Base-by-base conservation (phyloP, 208 protist genomes). In the Jaenimonas drosophilae region DNA sequence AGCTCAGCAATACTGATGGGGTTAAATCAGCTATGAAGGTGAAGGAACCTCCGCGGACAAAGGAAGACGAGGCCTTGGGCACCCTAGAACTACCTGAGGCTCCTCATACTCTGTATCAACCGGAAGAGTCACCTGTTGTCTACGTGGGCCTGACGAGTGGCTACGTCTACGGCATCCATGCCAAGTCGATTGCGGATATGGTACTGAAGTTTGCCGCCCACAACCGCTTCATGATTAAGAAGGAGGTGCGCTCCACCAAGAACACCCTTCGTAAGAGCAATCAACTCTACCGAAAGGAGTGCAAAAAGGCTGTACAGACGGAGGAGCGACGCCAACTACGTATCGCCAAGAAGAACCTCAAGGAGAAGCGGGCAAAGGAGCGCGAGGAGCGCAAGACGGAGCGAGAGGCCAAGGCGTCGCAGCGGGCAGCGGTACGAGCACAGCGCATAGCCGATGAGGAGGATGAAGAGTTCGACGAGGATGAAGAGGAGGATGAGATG, bases 111-210 rank as follows among this genome's bases (percentile, higher is more conserved):
- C 49, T 65, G 30, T 49, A 47, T 17, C 29, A 41, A 7, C 45
- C 56, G 6, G 52, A 63, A 6, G 60, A 59, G 6, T 17, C 64
- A 1, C 34, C 65, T 0, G 54, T 76, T 29, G 55, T 66, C 25
- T 73, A 68, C 38, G 50, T 88, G 19, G 79, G 79, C 23, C 34
- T 71, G 9, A 71, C 75, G 0, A 42, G 72, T 6, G 79, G 79
- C n/a, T 64, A 81, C 40, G 66, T 88, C 12, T 67, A 70, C 7
- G 79, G 79, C 44, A 51, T 88, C 5, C 66, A 83, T 41, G 56
- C 54, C 12, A 54, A 55, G 7, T 30, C 49, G 4, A 54, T 88
- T 6, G 68, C 71, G 20, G 57, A 56, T 19, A 70, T 56, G 21
- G 66, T 84, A 24, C 58, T 79, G 26, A 37, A 61, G 12, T 73